Percentiles rank a stretch among this genome's conserved stretches.
Conservation (phyloP, 2,329 filamentous ascomycete species). For the Claviceps citrina region DNA sequence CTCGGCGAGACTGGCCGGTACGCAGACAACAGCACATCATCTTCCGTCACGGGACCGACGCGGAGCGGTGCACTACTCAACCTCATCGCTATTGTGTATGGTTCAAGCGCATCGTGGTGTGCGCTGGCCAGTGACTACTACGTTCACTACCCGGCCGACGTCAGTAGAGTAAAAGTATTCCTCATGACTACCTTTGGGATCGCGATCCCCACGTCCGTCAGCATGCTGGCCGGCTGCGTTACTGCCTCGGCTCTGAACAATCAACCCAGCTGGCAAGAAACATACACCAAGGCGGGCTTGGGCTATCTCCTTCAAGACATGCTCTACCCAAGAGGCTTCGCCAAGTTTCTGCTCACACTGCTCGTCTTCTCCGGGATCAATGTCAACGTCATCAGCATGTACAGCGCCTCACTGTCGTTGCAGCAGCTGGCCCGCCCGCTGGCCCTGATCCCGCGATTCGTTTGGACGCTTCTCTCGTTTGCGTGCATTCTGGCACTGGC, state of each 20-base stretch:
- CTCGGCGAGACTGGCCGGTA: slow-evolving; percentile 28
- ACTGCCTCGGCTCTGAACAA: slow-evolving; percentile 27
- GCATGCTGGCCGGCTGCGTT: slow-evolving; percentile 30
- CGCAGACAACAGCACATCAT: slow-evolving; percentile 23
- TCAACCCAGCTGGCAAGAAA: slow-evolving; percentile 21
- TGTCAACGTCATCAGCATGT: slow-evolving; percentile 23
- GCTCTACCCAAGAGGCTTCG: slow-evolving; percentile 29
- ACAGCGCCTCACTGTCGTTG: slow-evolving; percentile 23
- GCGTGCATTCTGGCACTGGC: slow-evolving; percentile 26
- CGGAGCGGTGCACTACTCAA: slow-evolving; percentile 26
- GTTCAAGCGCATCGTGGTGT: slow-evolving; percentile 32
- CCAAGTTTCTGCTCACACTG: slow-evolving; percentile 26
- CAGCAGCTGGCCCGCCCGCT: slow-evolving; percentile 24
- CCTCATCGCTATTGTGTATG: slow-evolving; percentile 31
- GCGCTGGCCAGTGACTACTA: slow-evolving; percentile 20
- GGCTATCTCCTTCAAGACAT: slow-evolving; percentile 29
- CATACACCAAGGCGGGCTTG: slow-evolving; percentile 25
- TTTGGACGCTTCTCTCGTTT: slow-evolving; percentile 25
- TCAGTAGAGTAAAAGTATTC: slow-evolving; percentile 30
- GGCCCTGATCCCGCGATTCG: slow-evolving; percentile 23
- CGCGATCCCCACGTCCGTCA: slow-evolving; percentile 31
- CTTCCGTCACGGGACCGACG: slow-evolving; percentile 18
- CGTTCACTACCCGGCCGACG: slow-evolving; percentile 29
- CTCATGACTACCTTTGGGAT: slow-evolving; percentile 32
- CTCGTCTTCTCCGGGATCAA: slow-evolving; percentile 23